phyloP scores from a whole-genome alignment of 805 yeast genomes.

The Ogataea chonburiensis region DNA sequence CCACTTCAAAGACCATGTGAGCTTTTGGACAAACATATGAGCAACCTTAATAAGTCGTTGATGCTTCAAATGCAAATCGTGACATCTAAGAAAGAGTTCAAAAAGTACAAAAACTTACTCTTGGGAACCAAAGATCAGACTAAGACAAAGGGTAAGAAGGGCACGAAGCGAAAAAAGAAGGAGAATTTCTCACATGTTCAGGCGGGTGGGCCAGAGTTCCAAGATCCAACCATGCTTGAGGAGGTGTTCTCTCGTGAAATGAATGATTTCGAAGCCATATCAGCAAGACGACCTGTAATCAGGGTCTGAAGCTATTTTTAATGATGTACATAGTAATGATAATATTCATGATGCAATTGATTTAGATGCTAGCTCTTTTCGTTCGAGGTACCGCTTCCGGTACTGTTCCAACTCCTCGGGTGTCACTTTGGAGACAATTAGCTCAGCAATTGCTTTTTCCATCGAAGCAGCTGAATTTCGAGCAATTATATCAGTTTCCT shows the following conservation, averaged over 20 bases:
- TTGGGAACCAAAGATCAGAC: constrained; percentile 14
- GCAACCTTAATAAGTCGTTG: constrained; percentile 22
- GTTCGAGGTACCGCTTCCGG: constrained; percentile 22
- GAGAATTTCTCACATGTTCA: no score
- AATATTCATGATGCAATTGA: constrained; percentile 2
- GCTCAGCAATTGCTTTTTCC: constrained; percentile 9
- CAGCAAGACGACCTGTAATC: background rate
- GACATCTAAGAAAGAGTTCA: constrained; percentile 30
- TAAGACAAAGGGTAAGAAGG: no score
- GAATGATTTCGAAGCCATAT: no score
- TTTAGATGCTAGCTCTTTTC: constrained; percentile 7
- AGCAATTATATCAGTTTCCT: no score
- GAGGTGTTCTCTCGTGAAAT: no score
- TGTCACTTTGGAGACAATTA: constrained; percentile 18
- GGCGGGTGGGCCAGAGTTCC: no score
- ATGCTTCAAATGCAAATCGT: constrained; percentile 34
- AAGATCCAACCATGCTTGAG: no score
- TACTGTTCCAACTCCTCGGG: constrained; percentile 19
- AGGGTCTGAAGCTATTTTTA: constrained; percentile 2
- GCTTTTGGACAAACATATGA: constrained; percentile 28
- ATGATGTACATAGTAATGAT: no score
- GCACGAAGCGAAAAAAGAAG: no score
- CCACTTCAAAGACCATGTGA: constrained; percentile 26
- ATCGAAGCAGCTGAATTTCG: background rate
- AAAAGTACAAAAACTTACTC: constrained; percentile 22